Evolutionary conservation across 768 basidiomycete species (phyloP), one percentile per base, ranked within the genome.

Genomic region (Ramaria sp.): DNA sequence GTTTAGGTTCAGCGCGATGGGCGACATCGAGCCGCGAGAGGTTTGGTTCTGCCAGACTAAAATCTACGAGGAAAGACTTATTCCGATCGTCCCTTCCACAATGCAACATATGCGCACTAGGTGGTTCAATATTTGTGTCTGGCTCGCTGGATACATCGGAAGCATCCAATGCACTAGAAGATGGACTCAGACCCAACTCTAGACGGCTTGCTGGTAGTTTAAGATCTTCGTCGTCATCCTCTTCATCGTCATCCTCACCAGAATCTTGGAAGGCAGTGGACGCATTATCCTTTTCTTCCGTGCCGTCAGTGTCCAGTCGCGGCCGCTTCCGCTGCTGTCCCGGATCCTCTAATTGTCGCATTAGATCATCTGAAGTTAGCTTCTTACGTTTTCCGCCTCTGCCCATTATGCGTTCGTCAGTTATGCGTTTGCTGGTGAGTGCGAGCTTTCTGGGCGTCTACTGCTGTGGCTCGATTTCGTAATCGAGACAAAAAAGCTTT

Each of bases 281-380:
- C 24, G 15, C 22, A 5, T 56, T 53, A 18, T 55, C 58, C 12
- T 51, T 55, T n/a, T 55, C 50, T 28, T 59, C 58, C 12, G 66
- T 71, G 50, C 32, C 49, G 32, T 10, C 30, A 38, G 16, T 53
- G 59, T 5, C 59, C 55, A 24, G 57, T 60, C 7, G 57, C 60
- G 50, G 25, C 32, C 64, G 70, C 47, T 62, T 58, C 56, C 68
- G 70, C 61, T 81, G 78, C 2, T 60, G 55, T 1, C 62, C 58
- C 20, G 66, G 68, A 34, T 67, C 71, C 56, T 81, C 78, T 58
- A 73, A 72, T 49, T 66, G 63, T 56, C 68, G 71, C 47, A 78
- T 66, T 7, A 78, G 65, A 44, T 78, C 77, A 56, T 79, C 78
- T 0, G 70, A 63, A 36, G 72, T 73, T 24, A 73, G 53, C 0